Percentiles rank a stretch among this genome's conserved stretches.
phyloP scores from a whole-genome alignment of 2,329 filamentous ascomycete genomes.

The Cladobotryum mycophilum region DNA sequence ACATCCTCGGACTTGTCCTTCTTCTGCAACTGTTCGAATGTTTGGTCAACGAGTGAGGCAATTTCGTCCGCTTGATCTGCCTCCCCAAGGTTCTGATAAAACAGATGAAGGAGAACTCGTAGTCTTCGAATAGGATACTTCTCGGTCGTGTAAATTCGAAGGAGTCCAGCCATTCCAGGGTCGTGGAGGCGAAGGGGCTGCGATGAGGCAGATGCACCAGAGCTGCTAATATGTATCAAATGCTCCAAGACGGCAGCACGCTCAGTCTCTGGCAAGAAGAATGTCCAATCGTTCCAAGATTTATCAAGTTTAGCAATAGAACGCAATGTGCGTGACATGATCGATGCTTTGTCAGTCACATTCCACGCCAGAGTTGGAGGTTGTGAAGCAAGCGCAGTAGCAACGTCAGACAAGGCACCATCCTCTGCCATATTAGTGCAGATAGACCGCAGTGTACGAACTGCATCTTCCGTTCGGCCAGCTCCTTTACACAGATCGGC shows the following conservation, averaged over 20 bases:
- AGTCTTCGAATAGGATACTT: slow-evolving; percentile 48
- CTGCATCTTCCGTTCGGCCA: slow-evolving; percentile 50
- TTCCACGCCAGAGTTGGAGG: slow-evolving; percentile 50
- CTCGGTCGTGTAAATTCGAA: slow-evolving; percentile 44
- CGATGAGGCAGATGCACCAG: slow-evolving; percentile 28
- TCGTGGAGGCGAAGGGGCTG: slow-evolving; percentile 37
- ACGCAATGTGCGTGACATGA: slow-evolving; percentile 53
- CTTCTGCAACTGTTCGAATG: slow-evolving; percentile 29
- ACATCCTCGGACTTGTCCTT: slow-evolving; percentile 39
- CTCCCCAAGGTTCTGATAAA: slow-evolving; percentile 43
- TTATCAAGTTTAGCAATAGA: slow-evolving; percentile 54
- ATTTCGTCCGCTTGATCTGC: slow-evolving; percentile 34
- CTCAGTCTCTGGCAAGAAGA: slow-evolving; percentile 44
- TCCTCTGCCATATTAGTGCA: slow-evolving; percentile 55
- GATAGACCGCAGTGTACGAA: slow-evolving; percentile 53
- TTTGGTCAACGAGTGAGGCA: slow-evolving; percentile 32
- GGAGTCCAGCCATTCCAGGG: slow-evolving; percentile 39
- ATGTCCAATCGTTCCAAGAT: slow-evolving; percentile 51
- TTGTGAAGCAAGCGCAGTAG: slow-evolving; percentile 39
- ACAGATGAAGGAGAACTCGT: slow-evolving; percentile 44
- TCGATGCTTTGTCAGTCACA: slow-evolving; percentile 41
- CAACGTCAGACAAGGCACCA: slow-evolving; percentile 50
- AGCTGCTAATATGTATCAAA: slow-evolving; percentile 46
- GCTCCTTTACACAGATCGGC: slow-evolving; percentile 52
- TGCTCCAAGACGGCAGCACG: slow-evolving; percentile 56